Evolutionary conservation across 345 rosid species (phyloP).

Genomic region (Hypericum androsaemum): DNA sequence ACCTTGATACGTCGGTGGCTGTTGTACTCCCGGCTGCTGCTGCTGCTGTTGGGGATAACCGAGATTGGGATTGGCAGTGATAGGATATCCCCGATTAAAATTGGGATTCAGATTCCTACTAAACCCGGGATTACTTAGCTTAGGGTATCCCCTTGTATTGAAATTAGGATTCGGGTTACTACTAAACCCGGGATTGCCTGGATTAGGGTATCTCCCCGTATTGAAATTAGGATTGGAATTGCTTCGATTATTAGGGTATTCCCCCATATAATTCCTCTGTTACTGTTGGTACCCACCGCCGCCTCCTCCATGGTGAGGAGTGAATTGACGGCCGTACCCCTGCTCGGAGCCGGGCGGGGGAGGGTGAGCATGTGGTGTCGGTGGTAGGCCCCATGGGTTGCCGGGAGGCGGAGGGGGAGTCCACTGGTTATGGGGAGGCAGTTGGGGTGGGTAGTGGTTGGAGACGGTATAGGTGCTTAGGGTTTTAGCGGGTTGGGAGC

Average conservation of each 20-base stretch:
- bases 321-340: too few relatives aligned
- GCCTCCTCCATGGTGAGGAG: too few relatives aligned
- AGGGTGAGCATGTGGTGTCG: constrained; percentile 24
- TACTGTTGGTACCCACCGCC: too few relatives aligned
- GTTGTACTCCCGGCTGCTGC: constrained; percentile 2
- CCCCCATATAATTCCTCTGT: too few relatives aligned
- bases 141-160: not conserved
- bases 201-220: too few relatives aligned
- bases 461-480: constrained; percentile 36
- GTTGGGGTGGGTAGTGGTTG: constrained; percentile 28
- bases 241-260: too few relatives aligned
- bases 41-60: not conserved
- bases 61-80: not conserved
- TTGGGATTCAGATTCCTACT: constrained; percentile 8
- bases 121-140: not conserved
- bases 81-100: constrained; percentile 4
- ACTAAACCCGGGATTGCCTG: too few relatives aligned
- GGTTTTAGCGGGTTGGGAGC: constrained; percentile 16
- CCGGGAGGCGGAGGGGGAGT: not conserved
- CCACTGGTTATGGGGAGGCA: too few relatives aligned
- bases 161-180: too few relatives aligned
- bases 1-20: constrained; percentile 13
- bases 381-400: constrained; percentile 8
- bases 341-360: not conserved
- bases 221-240: not conserved